phyloP scores from a whole-genome alignment of 129 eudicot species.

The Lactuca saligna region DNA sequence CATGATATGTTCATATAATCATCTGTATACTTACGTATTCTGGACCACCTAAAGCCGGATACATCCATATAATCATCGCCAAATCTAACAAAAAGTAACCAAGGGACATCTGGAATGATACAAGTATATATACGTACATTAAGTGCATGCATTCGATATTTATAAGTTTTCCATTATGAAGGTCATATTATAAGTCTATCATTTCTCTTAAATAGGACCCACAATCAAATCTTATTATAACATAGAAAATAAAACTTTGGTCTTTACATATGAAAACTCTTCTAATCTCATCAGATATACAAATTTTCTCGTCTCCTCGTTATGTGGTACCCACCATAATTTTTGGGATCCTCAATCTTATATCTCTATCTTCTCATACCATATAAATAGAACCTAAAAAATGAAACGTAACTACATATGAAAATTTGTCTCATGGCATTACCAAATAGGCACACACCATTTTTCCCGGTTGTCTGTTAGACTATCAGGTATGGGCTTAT shows the following conservation, averaged over 20 bases:
- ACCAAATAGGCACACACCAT: no score
- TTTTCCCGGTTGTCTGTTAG: not conserved
- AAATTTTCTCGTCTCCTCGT: not conserved
- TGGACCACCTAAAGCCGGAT: constrained; percentile 74
- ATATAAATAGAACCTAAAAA: no score
- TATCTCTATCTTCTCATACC: not conserved
- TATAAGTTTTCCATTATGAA: not conserved
- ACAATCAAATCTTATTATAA: not conserved
- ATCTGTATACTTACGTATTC: constrained; percentile 70
- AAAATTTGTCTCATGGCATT: no score
- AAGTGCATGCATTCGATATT: not conserved
- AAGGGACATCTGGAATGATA: constrained; percentile 55
- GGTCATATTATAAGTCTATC: not conserved
- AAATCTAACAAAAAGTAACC: constrained; percentile 83
- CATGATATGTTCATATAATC: not conserved
- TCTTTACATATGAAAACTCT: not conserved
- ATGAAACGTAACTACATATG: no score
- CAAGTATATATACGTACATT: not conserved
- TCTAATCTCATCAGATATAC: not conserved
- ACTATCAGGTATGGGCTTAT: no score
- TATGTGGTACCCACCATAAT: not conserved
- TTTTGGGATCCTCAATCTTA: not conserved
- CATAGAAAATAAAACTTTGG: not conserved
- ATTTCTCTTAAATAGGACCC: not conserved
- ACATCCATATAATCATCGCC: constrained; percentile 72